phyloP scores from a whole-genome alignment of 371 early-diverging fungal species.

The Rhizopus sp. region DNA sequence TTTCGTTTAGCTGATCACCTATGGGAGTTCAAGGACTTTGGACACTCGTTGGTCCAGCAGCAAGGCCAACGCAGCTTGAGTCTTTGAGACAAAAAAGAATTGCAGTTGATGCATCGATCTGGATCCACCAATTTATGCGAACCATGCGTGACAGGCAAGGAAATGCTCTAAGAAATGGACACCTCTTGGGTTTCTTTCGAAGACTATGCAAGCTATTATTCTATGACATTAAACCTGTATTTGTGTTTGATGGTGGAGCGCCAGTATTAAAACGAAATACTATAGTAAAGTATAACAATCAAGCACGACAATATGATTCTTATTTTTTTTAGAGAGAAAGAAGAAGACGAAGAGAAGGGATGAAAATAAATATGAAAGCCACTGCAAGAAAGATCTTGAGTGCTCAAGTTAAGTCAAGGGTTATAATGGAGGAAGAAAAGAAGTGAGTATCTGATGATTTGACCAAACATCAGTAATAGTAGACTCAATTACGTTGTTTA shows the following conservation, averaged over 20 bases:
- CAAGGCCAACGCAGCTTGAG: conserved; percentile 80
- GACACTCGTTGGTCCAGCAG: conserved; percentile 84
- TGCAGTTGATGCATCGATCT: conserved; percentile 95
- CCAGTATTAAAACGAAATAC: conserved; percentile 84
- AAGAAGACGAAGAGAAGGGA: conserved; percentile 53
- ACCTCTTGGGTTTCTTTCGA: conserved; percentile 91
- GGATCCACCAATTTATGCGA: conserved; percentile 95
- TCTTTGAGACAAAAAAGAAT: conserved; percentile 71
- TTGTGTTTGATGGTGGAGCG: conserved; percentile 95
- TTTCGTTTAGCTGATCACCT: not conserved
- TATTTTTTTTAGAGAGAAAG: conserved; percentile 57
- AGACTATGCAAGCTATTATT: conserved; percentile 93
- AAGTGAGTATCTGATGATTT: conserved; percentile 34
- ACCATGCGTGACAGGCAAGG: conserved; percentile 92
- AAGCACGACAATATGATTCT: not conserved
- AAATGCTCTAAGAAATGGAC: conserved; percentile 78
- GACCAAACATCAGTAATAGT: not conserved
- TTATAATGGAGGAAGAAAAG: conserved; percentile 52
- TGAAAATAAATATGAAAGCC: conserved; percentile 55
- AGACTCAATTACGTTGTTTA: not conserved
- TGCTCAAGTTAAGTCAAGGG: conserved; percentile 72
- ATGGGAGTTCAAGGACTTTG: conserved; percentile 99
- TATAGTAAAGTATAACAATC: conserved; percentile 51
- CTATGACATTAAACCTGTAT: conserved; percentile 89
- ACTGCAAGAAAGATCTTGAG: conserved; percentile 85